Percentiles rank a stretch among this genome's conserved stretches.
phyloP scores from a whole-genome alignment of 2,329 filamentous ascomycete species.

The Dactylella cylindrospora region DNA sequence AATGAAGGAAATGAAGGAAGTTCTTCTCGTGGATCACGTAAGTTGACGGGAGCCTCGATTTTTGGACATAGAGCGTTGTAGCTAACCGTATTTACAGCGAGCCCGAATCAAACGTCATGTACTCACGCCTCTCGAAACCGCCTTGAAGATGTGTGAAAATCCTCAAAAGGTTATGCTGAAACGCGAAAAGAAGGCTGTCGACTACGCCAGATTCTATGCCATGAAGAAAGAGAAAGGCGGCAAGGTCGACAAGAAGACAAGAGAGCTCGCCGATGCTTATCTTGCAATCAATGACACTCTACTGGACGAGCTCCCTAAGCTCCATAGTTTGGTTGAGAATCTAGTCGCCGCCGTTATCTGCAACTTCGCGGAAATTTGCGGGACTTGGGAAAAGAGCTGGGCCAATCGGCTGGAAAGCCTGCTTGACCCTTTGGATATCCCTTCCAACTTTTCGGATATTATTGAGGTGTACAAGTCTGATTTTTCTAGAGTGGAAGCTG shows the following conservation, averaged over 20 bases:
- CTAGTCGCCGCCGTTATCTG: slow-evolving; percentile 79
- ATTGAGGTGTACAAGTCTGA: slow-evolving; percentile 76
- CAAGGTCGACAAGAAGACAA: slow-evolving; percentile 81
- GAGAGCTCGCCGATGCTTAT: slow-evolving; percentile 84
- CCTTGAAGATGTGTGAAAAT: slow-evolving; percentile 77
- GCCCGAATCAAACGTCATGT: slow-evolving; percentile 73
- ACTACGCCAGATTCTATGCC: slow-evolving; percentile 79
- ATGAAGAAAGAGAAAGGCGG: slow-evolving; percentile 73
- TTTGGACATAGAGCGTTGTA: slow-evolving; percentile 53
- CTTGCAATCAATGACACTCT: slow-evolving; percentile 87
- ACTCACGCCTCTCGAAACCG: slow-evolving; percentile 76
- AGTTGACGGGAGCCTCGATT: slow-evolving; percentile 52
- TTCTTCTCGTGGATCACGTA: slow-evolving; percentile 82
- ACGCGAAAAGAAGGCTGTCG: slow-evolving; percentile 84
- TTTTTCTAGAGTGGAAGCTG: slow-evolving; percentile 69
- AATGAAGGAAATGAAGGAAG: slow-evolving; percentile 79
- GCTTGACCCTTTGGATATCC: slow-evolving; percentile 65
- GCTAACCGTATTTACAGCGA: slow-evolving; percentile 48
- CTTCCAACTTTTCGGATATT: slow-evolving; percentile 71
- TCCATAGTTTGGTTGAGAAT: slow-evolving; percentile 78
- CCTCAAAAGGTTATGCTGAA: slow-evolving; percentile 91
- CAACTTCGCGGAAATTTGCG: slow-evolving; percentile 82
- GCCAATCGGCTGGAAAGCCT: slow-evolving; percentile 77
- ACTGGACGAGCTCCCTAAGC: slow-evolving; percentile 84
- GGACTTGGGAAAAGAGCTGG: slow-evolving; percentile 79